phyloP scores from a whole-genome alignment of 179 eudicot genomes.

The Silene vulgaris region DNA sequence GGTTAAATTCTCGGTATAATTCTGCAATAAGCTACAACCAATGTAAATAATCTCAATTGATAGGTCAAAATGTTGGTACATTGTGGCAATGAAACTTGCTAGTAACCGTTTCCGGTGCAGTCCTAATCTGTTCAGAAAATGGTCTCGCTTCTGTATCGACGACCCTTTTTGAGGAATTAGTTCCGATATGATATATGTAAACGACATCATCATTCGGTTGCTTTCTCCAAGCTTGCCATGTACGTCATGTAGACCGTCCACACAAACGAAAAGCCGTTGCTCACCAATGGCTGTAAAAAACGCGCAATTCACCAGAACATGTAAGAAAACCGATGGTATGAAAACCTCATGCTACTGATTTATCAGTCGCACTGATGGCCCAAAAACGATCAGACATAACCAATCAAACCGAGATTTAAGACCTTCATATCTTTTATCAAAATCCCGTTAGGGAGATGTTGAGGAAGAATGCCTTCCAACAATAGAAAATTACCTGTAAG shows the following conservation, averaged over 20 bases:
- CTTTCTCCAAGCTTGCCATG: constrained; percentile 81
- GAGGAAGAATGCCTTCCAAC: neutral
- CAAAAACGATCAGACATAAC: no score
- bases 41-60: neutral
- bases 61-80: neutral
- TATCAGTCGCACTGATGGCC: no score
- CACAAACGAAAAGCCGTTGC: constrained; percentile 72
- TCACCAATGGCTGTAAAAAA: constrained; percentile 67
- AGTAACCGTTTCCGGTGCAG: neutral
- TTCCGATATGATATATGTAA: constrained; percentile 3
- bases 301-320: no score
- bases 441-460: neutral
- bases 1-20: no score
- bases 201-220: constrained; percentile 14
- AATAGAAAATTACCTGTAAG: constrained; percentile 52
- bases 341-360: no score
- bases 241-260: constrained; percentile 90
- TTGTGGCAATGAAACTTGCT: neutral
- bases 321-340: no score
- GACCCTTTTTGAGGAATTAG: neutral
- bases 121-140: neutral
- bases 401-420: no score
- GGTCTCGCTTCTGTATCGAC: constrained; percentile 7
- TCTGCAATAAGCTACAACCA: neutral
- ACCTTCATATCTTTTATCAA: neutral